These are phyloP conservation scores for Parastagonospora nodorum DNA, from an alignment of 2,329 filamentous ascomycete species.

Conservation along the genomic window DNA sequence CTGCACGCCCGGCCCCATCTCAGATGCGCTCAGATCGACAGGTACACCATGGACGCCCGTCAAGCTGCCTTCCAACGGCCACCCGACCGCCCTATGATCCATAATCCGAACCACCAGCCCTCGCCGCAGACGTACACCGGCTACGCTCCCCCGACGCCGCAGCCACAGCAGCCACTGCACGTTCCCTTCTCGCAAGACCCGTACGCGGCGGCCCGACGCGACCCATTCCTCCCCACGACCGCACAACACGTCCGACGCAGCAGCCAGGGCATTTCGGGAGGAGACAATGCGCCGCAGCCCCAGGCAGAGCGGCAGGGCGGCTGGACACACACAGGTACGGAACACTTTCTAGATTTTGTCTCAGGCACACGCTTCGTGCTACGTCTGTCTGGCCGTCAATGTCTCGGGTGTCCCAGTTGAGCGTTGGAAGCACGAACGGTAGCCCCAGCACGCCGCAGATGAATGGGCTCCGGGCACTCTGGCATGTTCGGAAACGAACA, in stretches of 20 bases:
- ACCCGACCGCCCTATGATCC: slow-evolving; percentile 51
- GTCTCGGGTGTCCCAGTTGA: background rate
- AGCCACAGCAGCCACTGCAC: slow-evolving; percentile 48
- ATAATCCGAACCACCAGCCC: slow-evolving; percentile 61
- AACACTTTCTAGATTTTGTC: slow-evolving; percentile 8
- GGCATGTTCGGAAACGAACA: background rate
- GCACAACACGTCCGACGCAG: slow-evolving; percentile 45
- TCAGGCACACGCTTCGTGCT: slow-evolving; percentile 1
- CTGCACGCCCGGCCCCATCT: background rate
- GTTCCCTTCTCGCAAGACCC: slow-evolving; percentile 53
- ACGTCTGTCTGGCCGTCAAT: background rate
- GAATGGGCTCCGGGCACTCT: too few species aligned
- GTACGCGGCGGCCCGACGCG: slow-evolving; percentile 53
- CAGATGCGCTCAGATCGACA: slow-evolving; percentile 18
- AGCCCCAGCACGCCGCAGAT: too few species aligned
- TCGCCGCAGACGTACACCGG: slow-evolving; percentile 26
- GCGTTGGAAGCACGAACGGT: too few species aligned
- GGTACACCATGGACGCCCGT: slow-evolving; percentile 43
- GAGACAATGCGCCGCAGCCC: slow-evolving; percentile 33
- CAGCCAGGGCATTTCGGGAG: slow-evolving; percentile 46
- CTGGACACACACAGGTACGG: slow-evolving; percentile 48
- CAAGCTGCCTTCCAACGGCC: slow-evolving; percentile 45
- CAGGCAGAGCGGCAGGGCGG: slow-evolving; percentile 38
- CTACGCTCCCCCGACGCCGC: slow-evolving; percentile 43
- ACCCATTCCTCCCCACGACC: slow-evolving; percentile 51